Evolutionary conservation across 2,329 filamentous ascomycete species (phyloP).

Genomic region (Penicillium oxalicum): DNA sequence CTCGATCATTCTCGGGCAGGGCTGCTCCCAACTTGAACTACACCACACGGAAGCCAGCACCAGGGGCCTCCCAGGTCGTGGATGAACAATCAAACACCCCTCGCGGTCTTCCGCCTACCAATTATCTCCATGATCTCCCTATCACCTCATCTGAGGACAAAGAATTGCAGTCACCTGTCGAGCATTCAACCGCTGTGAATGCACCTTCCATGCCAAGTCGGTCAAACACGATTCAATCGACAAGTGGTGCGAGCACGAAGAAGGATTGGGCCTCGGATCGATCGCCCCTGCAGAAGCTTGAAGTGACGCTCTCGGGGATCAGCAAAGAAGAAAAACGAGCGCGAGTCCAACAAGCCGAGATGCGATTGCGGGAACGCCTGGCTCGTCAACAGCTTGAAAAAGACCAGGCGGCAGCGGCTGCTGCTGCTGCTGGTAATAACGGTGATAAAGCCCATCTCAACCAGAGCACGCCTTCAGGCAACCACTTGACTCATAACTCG

Average conservation of each 20-base stretch:
- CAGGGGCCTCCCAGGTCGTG: slow-evolving; percentile 1
- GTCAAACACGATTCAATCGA: slow-evolving; percentile 28
- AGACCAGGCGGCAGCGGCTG: slow-evolving; percentile 14
- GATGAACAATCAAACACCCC: slow-evolving; percentile 17
- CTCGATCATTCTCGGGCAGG: slow-evolving; percentile 16
- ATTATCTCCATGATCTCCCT: slow-evolving; percentile 4
- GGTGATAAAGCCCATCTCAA: not conserved
- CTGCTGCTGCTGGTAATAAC: slow-evolving; percentile 1
- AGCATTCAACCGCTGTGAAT: slow-evolving; percentile 1
- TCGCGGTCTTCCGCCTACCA: slow-evolving; percentile 12
- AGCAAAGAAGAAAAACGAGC: slow-evolving; percentile 94
- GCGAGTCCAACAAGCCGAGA: slow-evolving; percentile 74
- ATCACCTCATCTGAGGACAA: slow-evolving; percentile 9
- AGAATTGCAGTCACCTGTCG: slow-evolving; percentile 8
- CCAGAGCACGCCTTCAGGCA: slow-evolving; percentile 9
- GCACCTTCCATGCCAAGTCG: slow-evolving; percentile 22
- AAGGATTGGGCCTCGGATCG: slow-evolving; percentile 66
- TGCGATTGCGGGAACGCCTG: slow-evolving; percentile 57
- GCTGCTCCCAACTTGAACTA: slow-evolving; percentile 14
- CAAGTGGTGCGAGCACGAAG: slow-evolving; percentile 22
- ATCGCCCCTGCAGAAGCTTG: slow-evolving; percentile 88
- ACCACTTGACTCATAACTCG: slow-evolving; percentile 1
- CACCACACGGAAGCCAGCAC: slow-evolving; percentile 12
- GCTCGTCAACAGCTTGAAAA: slow-evolving; percentile 25
- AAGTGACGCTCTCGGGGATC: slow-evolving; percentile 83